Evolutionary conservation across 768 basidiomycete species (phyloP), one percentile per base, ranked within the genome.

Genomic region (Collybia sordida): DNA sequence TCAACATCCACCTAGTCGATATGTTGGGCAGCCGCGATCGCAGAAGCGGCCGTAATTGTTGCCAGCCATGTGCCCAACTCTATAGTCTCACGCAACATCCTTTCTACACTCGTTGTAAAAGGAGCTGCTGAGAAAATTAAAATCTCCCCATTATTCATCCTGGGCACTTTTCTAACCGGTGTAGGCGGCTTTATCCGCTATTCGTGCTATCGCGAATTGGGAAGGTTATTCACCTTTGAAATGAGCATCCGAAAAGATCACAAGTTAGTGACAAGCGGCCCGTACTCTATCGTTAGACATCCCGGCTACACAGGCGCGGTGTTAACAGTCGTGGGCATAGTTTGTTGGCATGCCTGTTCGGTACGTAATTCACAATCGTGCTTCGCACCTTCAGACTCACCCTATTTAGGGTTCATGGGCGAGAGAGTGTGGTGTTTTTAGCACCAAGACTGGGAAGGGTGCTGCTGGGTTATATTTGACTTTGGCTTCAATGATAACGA

Each of bases 211-310:
- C 67, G 58, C n/a, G 54, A 60, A 17, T 61, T 77, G 21, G 68
- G 69, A n/a, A 31, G 55, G 4, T 53, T 68, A 22, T 73, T 72
- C 57, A 77, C 72, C 14, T 77, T 75, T 45, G 65, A 73, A 37
- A 56, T 74, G 34, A 61, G 62, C n/a, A 64, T 75, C 23, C 64
- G 60, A 9, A 59, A 61, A 7, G 41, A 62, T 18, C 74, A 77
- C 53, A 55, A 47, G 44, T 63, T 77, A 21, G 55, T 77, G 41
- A 73, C 68, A 3, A 51, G 55, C 7, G 73, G 73, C 0, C 74
- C 73, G 6, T 77, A 77, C 53, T 50, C 63, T 22, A 41, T 62
- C 35, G 72, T 75, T n/a, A 70, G 72, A 17, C 73, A 75, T 49
- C 74, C 74, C n/a, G 59, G 59, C 23, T 73, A 73, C 53, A 52